Evolutionary conservation across 352 stramenopile genomes (phyloP).

Genomic region (Globisporangium lucens): DNA sequence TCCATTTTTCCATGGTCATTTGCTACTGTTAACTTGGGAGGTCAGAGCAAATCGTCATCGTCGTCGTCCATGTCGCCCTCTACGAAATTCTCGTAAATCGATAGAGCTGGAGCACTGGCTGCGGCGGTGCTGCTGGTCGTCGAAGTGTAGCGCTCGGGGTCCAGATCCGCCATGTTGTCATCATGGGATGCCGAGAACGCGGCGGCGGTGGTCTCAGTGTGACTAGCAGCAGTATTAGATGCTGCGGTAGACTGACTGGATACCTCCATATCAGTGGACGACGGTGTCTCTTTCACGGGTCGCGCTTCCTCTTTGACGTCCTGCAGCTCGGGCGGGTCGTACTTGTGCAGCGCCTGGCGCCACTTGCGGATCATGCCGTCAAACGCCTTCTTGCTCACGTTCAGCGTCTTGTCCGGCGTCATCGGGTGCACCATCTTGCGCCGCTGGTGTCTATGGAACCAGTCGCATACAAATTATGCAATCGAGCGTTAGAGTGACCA

Average conservation of each 20-base stretch:
- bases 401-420: conserved; percentile 77
- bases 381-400: conserved; percentile 81
- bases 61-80: conserved; percentile 40
- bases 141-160: conserved; percentile 11
- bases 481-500: background rate
- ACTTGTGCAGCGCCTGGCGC: conserved; percentile 79
- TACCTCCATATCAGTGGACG: background rate
- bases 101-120: conserved; percentile 18
- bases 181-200: conserved; percentile 1
- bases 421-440: conserved; percentile 52
- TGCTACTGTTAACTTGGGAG: background rate
- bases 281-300: background rate
- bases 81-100: conserved; percentile 74
- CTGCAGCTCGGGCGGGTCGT: conserved; percentile 69
- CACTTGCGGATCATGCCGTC: conserved; percentile 75
- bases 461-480: background rate
- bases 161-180: conserved; percentile 25
- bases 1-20: background rate
- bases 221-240: too few species aligned
- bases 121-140: background rate
- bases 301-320: conserved; percentile 9
- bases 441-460: conserved; percentile 35
- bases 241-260: background rate
- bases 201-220: background rate
- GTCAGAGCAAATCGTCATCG: conserved; percentile 71